Conservation (phyloP, 2,329 filamentous ascomycete genomes). For the Neonectria hederae region DNA sequence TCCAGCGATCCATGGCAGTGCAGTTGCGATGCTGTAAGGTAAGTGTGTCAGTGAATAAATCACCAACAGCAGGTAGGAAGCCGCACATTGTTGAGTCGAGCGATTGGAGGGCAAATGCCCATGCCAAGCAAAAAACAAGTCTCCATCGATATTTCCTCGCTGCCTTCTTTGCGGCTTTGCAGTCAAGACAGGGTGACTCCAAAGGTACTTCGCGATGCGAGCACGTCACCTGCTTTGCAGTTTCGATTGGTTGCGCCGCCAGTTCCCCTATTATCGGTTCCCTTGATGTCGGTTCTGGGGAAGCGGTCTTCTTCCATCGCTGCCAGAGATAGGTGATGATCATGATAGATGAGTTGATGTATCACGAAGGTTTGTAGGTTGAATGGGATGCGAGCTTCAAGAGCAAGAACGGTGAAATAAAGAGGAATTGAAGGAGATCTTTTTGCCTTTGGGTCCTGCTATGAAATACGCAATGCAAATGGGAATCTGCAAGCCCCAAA, state of each 20-base stretch:
- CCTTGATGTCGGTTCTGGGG: not conserved
- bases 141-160: slow-evolving; percentile 62
- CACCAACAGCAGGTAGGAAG: not conserved
- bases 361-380: not conserved
- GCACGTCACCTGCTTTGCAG: slow-evolving; percentile 30
- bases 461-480: slow-evolving; percentile 1
- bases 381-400: not conserved
- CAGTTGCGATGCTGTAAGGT: slow-evolving; percentile 46
- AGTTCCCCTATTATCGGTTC: not conserved
- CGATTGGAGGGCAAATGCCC: slow-evolving; percentile 69
- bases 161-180: slow-evolving; percentile 47
- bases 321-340: slow-evolving; percentile 10
- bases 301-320: slow-evolving; percentile 8
- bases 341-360: not conserved
- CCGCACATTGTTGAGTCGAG: slow-evolving; percentile 70
- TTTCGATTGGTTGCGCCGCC: not conserved
- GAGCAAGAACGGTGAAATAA: not conserved
- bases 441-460: slow-evolving; percentile 6
- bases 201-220: slow-evolving; percentile 33
- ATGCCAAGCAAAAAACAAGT: slow-evolving; percentile 65
- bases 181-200: slow-evolving; percentile 40
- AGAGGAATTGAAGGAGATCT: not conserved
- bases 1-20: slow-evolving; percentile 64
- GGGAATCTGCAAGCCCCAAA: not conserved
- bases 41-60: slow-evolving; percentile 21